Conservation (phyloP, 345 rosid genomes). For the Sonneratia alba region DNA sequence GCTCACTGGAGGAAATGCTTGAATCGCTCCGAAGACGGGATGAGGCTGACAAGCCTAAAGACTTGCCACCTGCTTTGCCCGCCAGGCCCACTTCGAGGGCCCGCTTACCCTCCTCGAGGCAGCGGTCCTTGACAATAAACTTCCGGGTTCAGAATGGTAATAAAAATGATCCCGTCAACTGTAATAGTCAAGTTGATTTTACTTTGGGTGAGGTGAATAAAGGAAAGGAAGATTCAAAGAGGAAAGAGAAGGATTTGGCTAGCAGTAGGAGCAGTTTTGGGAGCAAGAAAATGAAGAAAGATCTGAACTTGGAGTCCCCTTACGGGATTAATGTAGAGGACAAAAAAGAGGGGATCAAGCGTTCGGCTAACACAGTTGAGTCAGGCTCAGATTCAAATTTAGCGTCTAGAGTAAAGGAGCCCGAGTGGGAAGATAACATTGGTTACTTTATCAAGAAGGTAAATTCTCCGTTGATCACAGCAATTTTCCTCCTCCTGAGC, state of each 20-base stretch:
- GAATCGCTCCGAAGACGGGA: slow-evolving; percentile 67
- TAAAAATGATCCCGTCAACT: background rate
- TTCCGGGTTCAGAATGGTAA: slow-evolving; percentile 34
- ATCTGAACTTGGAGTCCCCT: slow-evolving; percentile 48
- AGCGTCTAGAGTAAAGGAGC: slow-evolving; percentile 5
- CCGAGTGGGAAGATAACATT: slow-evolving; percentile 60
- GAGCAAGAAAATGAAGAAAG: slow-evolving; percentile 66
- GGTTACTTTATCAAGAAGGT: slow-evolving; percentile 83
- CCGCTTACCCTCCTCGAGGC: slow-evolving; percentile 69
- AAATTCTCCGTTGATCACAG: background rate
- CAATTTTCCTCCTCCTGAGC: too few species aligned
- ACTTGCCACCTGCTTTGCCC: slow-evolving; percentile 87
- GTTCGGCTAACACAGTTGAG: background rate
- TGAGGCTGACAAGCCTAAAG: slow-evolving; percentile 57
- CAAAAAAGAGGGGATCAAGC: slow-evolving; percentile 6
- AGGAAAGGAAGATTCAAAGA: slow-evolving; percentile 49
- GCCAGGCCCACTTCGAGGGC: slow-evolving; percentile 77
- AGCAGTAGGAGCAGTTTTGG: slow-evolving; percentile 54
- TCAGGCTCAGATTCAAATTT: background rate
- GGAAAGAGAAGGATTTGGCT: slow-evolving; percentile 56
- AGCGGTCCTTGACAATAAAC: slow-evolving; percentile 51
- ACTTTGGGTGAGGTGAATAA: slow-evolving; percentile 4
- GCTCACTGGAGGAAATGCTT: slow-evolving; percentile 97
- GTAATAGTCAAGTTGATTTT: background rate
- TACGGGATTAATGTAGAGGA: slow-evolving; percentile 27